Base-by-base conservation (phyloP, 345 rosid genomes). In the Salix arbutifolia region DNA sequence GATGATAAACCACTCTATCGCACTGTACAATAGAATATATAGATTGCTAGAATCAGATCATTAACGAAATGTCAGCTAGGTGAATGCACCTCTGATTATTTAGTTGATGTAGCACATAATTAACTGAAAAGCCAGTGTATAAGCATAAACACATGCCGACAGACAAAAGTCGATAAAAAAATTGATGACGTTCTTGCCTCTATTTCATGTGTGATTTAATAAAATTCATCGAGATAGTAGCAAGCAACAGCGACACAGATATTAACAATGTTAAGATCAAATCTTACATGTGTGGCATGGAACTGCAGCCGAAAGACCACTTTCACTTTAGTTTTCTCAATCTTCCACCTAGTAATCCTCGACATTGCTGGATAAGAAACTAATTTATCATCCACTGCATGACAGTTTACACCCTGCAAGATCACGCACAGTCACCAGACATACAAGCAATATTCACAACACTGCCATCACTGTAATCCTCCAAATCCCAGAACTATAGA, bases 291-390 rank as follows among this genome's bases (percentile, higher is more conserved):
- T 12, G 97, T 95, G 74, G 99, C 98, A 78, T 95, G 96, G 78
- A 95, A 95, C 74, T 93, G 99, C 61, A 95, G 87, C 48, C 99
- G 90, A 82, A 95, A 95, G 72, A 95, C 99, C 52, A 95, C 97
- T 86, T 95, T 95, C 42, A 89, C 90, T 90, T 95, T 95, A 58
- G 93, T 90, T 87, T 95, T 95, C 90, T 95, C 99, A 69, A 86
- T 81, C 86, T 90, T 91, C 99, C 97, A 93, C 88, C 84, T 93
- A 7, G 93, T 73, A 60, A 86, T 73, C 84, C 96, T 93, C 78
- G 98, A 95, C 99, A 95, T 95, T 77, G 53, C 88, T 81, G 72
- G 17, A 68, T 12, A 44, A 53, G 70, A 78, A 71, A 73, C 79
- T 78, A 88, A 79, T 76, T 75, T 72, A 77, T 83, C 74, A 78